A percentile compares a stretch with the other conserved stretches of the same genome.
Conservation (phyloP, 2,329 filamentous ascomycete species). For the Camillea tinctor region DNA sequence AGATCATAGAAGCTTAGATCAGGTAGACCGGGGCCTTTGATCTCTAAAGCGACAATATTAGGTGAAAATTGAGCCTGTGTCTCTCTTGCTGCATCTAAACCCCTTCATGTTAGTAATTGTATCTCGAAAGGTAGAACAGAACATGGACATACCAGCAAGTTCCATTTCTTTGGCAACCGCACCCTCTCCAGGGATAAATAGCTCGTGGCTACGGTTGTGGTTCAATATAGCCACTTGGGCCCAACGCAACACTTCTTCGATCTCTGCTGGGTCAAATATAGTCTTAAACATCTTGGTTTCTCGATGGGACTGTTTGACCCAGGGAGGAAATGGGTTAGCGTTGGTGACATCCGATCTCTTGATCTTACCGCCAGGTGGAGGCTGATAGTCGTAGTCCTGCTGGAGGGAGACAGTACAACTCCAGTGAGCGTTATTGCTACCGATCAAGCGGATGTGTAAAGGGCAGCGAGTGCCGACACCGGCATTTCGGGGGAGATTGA, state of each 20-base stretch:
- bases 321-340: slow-evolving; percentile 61
- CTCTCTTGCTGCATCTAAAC: slow-evolving; percentile 35
- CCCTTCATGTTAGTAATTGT: slow-evolving; percentile 4
- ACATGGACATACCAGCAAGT: slow-evolving; percentile 28
- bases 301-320: slow-evolving; percentile 50
- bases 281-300: slow-evolving; percentile 61
- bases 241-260: slow-evolving; percentile 68
- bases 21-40: slow-evolving; percentile 68
- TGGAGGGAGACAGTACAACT: slow-evolving; percentile 66
- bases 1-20: slow-evolving; percentile 83
- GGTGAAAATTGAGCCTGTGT: slow-evolving; percentile 72
- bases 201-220: slow-evolving; percentile 51
- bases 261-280: slow-evolving; percentile 57
- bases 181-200: slow-evolving; percentile 54
- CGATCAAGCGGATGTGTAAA: slow-evolving; percentile 71
- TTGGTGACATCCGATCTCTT: slow-evolving; percentile 47
- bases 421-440: slow-evolving; percentile 57
- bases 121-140: neutral
- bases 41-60: slow-evolving; percentile 75
- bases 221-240: slow-evolving; percentile 79
- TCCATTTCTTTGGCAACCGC: slow-evolving; percentile 38
- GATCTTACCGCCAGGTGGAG: slow-evolving; percentile 38
- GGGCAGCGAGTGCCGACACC: slow-evolving; percentile 72
- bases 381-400: slow-evolving; percentile 59
- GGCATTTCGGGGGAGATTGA: slow-evolving; percentile 55